Base-by-base conservation (phyloP, 2,329 filamentous ascomycete species). In the Fusarium keratoplasticum region DNA sequence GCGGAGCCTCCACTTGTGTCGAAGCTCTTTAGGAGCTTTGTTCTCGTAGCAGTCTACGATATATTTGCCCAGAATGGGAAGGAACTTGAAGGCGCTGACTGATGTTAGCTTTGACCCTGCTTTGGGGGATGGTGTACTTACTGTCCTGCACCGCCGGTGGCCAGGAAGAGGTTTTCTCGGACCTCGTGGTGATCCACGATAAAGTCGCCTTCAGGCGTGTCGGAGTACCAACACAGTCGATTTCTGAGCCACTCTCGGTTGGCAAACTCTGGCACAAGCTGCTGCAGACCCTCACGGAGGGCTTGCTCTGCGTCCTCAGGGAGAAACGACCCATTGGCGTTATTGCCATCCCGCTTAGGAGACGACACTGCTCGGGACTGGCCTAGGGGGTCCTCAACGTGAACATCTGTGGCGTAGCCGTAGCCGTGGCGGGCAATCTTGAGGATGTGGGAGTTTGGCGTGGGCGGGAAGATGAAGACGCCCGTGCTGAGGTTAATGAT, bases 201-300 rank as follows among this genome's bases (percentile, higher is more conserved):
- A 77, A 92, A 92, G 72, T 92, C 88, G 1, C 89, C 89, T n/a
- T 86, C 85, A 0, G 89, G 89, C 66, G 90, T 92, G 80, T 92
- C 90, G 5, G 87, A 90, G 75, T 92, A 92, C 90, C 90, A 92
- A 74, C 90, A 92, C 47, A 92, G 80, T 6, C 89, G 82, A 7
- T 85, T 86, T 13, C 84, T 81, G 13, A 82, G 78, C 81, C 90
- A 91, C 0, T 85, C 84, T 6, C 89, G 81, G 1, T 88, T 83
- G 1, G 82, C 86, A 64, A 91, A 84, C 14, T 84, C 82, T 0
- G 91, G 89, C 3, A 92, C 84, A 61, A 91, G 84, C 52, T 88
- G 84, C 22, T 80, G 79, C 18, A 92, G 77, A 2, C 87, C 89
- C 3, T 82, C 80, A 1, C 89, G 84, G 69, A 90, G 86, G 7